phyloP scores from a whole-genome alignment of 2,329 filamentous ascomycete species.

The Ilyonectria robusta region DNA sequence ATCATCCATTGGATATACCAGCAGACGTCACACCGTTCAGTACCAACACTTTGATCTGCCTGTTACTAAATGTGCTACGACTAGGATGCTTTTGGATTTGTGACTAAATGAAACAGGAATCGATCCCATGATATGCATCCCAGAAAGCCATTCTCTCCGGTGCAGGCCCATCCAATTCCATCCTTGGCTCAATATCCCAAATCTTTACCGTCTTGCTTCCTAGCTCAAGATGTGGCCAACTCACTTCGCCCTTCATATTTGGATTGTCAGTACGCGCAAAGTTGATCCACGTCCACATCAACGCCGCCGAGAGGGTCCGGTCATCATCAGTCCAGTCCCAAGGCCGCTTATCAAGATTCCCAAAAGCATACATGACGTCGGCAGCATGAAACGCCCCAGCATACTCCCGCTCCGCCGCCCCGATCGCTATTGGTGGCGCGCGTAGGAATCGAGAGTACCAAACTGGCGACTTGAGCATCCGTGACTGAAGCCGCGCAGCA shows the following conservation, averaged over 20 bases:
- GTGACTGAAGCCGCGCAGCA: not conserved
- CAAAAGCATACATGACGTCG: not conserved
- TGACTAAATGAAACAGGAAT: too few species aligned
- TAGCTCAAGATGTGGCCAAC: too few species aligned
- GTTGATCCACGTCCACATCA: not conserved
- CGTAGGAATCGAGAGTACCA: not conserved
- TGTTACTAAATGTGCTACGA: too few species aligned
- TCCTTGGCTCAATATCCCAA: too few species aligned
- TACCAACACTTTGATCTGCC: too few species aligned
- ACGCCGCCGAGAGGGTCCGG: not conserved
- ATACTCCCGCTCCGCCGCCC: not conserved
- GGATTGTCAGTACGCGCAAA: not conserved
- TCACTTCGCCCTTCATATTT: not conserved
- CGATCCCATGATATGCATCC: too few species aligned
- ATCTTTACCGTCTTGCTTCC: too few species aligned
- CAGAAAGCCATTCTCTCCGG: too few species aligned
- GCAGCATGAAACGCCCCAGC: not conserved
- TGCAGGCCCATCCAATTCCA: too few species aligned
- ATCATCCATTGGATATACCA: too few species aligned
- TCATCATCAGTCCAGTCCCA: not conserved
- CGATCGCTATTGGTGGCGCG: not conserved
- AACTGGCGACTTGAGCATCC: not conserved
- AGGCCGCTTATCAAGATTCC: not conserved
- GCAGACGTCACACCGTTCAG: too few species aligned
- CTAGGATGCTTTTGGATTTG: too few species aligned